Evolutionary conservation across 352 stramenopile species (phyloP), one percentile per base, ranked within the genome.

Genomic region (Phytophthora boehmeriae): DNA sequence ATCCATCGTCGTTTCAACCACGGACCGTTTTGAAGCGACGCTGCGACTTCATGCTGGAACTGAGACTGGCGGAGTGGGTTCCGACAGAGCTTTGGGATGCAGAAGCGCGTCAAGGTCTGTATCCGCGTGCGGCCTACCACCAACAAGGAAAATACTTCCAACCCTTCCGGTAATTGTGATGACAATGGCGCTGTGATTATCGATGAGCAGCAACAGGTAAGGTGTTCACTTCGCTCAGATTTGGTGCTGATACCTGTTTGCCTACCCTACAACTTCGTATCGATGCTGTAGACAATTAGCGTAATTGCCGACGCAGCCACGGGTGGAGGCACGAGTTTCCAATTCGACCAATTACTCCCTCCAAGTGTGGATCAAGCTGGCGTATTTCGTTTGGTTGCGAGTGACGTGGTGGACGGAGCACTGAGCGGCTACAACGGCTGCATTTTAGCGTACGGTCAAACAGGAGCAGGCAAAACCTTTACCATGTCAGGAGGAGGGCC

Each of bases 371-470:
- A 72, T 22, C 80, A 92, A 54, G 63, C 61, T n/a, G 75, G 76
- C 17, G 76, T 89, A 5, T 93, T 85, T 65, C 38, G 63, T 8
- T 62, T 63, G 1, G 66, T 75, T 0, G 79, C 73, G 0, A 39
- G 39, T 4, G 78, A 88, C n/a, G 78, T 89, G 6, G 79, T 88
- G 17, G 81, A 86, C 39, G 78, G 70, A 39, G 78, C 88, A 5
- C 39, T 93, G 43, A 66, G 70, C 17, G 81, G 81, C n/a, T 89
- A 89, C 70, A 93, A 93, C 54, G 80, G 81, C 52, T 89, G 81
- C 23, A 76, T 93, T 67, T 73, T 93, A 62, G 83, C 83, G 11
- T 90, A 93, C 57, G 81, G 81, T 2, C 81, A 93, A 46, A 91
- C 84, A 1, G 84, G 84, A 27, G 81, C 84, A 2, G 84, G 84